Evolutionary conservation across 495 filamentous ascomycete genomes (phyloP), one percentile per base, ranked within the genome.

Genomic region (Hypomontagnella monticulosa): DNA sequence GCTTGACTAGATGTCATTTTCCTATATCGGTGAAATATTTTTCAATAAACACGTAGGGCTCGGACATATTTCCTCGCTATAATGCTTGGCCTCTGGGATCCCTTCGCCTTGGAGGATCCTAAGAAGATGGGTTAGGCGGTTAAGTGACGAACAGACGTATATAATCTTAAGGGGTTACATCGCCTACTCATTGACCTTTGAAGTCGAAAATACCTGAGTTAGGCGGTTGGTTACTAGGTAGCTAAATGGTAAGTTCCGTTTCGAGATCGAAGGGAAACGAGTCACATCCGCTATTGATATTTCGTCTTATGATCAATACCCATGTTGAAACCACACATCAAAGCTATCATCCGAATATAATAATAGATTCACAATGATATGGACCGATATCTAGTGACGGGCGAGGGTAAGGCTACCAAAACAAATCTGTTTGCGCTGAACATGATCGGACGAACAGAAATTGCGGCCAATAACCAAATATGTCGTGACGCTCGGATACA

Each of bases 371-470:
- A 27, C 23, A 27, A 6, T 27, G 23, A 27, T 27, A 27, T 36
- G 12, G 20, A 41, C 10, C 9, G 11, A 19, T 14, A 9, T n/a
- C 12, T 19, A 18, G n/a, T 16, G 42, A 42, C 38, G 48, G 40
- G 23, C 40, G 15, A 43, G 47, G 18, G 10, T 49, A 30, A 54
- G 23, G 36, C 23, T 10, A 27, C 30, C 18, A 23, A 34, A 49
- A 66, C 34, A 52, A 58, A 16, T n/a, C 46, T 44, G 54, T 68
- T 51, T 59, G 11, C 30, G 42, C 15, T 15, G 37, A 44, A 44
- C 12, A 53, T 48, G 27, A 56, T 68, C 59, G 51, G 65, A 68
- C 9, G 58, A 68, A 62, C 57, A 34, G 7, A 27, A 38, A 32
- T 66, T 30, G 12, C 19, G 34, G 12, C 34, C 2, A 15, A 46